Evolutionary conservation across 768 basidiomycete genomes (phyloP), one percentile per base, ranked within the genome.

Genomic region (Russula sp.): DNA sequence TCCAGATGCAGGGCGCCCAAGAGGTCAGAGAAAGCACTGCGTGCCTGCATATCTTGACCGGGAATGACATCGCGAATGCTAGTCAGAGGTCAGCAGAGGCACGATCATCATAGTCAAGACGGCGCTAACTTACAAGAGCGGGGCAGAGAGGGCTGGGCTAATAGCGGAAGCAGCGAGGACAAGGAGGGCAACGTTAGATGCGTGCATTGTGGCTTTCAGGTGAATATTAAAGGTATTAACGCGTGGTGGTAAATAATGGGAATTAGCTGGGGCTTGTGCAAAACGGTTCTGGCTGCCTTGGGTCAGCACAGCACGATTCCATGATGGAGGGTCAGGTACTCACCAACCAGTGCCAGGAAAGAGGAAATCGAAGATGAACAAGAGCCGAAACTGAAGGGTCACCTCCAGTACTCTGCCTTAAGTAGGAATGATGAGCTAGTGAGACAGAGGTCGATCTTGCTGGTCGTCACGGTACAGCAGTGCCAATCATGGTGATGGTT

Each of bases 281-380:
- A 35, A 42, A 16, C 1, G 3, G 39, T 34, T 20, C 18, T 14
- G 18, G 34, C 58, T 43, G 41, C 13, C 34, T 43, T 51, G 34
- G 7, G 22, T 59, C 20, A 59, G 41, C 25, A 29, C 25, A 29
- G 3, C 20, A 25, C 9, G 22, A 25, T 10, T 20, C 36, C 38
- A n/a, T 8, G 10, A 3, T 3, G 3, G 22, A 1, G 49, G 11
- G 18, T 1, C 7, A 20, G 39, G 14, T 42, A 50, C 58, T 59
- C 34, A 59, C 58, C 58, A 59, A 51, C 58, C 58, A 59, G 58
- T 59, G 41, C 41, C 49, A 7, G 7, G 35, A 25, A 35, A 9
- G 13, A 4, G 7, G 13, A 51, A 16, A 22, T 20, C 5, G 34
- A 51, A 59, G 58, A 11, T 18, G 57, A 58, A 39, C 39, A 18